Percentiles rank a stretch among this genome's conserved stretches.
Evolutionary conservation across 176 grass and related monocot genomes (phyloP).

Genomic region (Rhynchospora breviuscula): DNA sequence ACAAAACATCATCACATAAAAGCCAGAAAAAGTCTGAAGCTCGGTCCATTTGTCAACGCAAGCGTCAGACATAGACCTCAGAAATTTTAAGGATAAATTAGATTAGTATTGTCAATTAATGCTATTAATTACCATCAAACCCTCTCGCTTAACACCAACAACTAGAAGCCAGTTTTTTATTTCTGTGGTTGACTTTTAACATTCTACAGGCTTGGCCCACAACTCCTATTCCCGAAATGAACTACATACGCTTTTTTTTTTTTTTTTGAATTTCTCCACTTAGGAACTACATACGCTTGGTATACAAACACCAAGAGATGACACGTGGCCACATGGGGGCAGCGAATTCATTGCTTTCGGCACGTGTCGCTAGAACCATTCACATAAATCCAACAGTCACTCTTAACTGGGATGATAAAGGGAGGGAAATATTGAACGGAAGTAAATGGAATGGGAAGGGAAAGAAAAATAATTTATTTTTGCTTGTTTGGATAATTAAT

Average conservation of each 20-base stretch:
- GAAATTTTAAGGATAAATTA: neutral
- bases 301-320: neutral
- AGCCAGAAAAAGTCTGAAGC: neutral
- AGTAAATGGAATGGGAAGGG: too few relatives aligned
- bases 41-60: neutral
- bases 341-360: neutral
- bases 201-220: neutral
- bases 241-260: neutral
- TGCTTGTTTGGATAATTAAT: too few relatives aligned
- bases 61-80: neutral
- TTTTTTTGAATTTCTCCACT: too few relatives aligned
- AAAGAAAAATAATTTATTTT: too few relatives aligned
- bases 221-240: neutral
- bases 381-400: neutral
- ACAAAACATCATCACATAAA: neutral
- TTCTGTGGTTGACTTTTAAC: neutral
- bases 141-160: neutral
- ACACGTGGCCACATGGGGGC: neutral
- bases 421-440: too few relatives aligned
- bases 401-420: too few relatives aligned
- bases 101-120: neutral
- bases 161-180: neutral
- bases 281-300: neutral
- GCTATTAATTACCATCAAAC: neutral
- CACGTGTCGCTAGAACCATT: neutral